Evolutionary conservation across 768 basidiomycete genomes (phyloP).

Genomic region (Filobasidium floriforme): DNA sequence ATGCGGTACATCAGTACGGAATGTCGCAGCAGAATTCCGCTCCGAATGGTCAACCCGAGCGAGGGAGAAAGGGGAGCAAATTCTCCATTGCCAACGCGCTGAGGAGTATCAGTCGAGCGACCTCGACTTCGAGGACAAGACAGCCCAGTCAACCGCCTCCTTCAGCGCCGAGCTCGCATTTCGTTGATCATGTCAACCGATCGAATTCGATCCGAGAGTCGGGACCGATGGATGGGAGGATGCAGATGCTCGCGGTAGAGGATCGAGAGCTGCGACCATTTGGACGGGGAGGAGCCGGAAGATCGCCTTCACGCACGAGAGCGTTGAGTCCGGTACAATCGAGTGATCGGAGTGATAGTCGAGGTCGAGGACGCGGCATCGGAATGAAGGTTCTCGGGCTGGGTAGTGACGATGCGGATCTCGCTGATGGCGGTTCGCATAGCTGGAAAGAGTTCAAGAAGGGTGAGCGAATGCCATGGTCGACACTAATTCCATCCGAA

Average conservation of each 20-base stretch:
- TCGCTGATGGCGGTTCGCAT: constrained; percentile 38
- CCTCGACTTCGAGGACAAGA: constrained; percentile 7
- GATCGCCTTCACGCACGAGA: constrained; percentile 20
- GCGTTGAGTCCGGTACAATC: constrained; percentile 24
- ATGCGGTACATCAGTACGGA: background rate
- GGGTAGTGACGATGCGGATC: constrained; percentile 33
- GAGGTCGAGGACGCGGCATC: constrained; percentile 43
- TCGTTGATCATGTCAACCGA: constrained; percentile 2
- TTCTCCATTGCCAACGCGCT: constrained; percentile 36
- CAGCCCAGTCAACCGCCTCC: constrained; percentile 8
- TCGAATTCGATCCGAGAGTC: background rate
- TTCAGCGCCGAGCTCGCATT: background rate
- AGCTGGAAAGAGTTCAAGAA: constrained; percentile 80
- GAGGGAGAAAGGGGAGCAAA: constrained; percentile 30
- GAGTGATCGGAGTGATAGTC: constrained; percentile 35
- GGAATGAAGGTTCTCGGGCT: constrained; percentile 43
- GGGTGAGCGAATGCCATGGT: constrained; percentile 50
- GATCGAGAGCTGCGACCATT: constrained; percentile 20
- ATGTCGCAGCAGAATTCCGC: background rate
- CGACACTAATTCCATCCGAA: background rate
- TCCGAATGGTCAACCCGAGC: constrained; percentile 10
- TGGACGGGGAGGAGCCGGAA: constrained; percentile 39
- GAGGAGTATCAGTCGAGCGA: constrained; percentile 37
- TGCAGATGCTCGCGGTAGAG: constrained; percentile 12
- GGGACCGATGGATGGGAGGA: constrained; percentile 11